Conservation (phyloP, 1,284 basidiomycete species). For the Porodaedalea pini region DNA sequence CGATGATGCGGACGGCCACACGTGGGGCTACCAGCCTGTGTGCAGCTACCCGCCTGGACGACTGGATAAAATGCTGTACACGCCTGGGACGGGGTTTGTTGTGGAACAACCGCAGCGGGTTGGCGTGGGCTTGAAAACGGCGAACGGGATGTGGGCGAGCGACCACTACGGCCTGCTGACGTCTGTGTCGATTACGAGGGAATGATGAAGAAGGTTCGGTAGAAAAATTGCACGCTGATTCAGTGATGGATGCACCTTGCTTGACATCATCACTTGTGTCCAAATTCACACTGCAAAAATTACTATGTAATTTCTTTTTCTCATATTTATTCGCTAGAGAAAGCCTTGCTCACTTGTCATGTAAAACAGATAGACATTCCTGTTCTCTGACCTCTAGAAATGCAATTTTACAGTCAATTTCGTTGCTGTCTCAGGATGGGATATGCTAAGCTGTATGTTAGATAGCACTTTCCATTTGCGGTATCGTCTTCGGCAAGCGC, state of each 20-base stretch:
- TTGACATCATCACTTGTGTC: background rate
- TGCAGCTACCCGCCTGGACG: conserved; percentile 44
- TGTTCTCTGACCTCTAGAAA: no score
- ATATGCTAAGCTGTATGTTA: background rate
- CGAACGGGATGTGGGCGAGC: conserved; percentile 48
- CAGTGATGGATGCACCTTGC: background rate
- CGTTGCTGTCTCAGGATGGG: background rate
- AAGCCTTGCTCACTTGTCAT: no score
- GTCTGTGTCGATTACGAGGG: conserved; percentile 34
- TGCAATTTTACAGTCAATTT: no score
- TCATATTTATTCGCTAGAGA: no score
- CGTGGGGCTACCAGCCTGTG: conserved; percentile 64
- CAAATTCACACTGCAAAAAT: background rate
- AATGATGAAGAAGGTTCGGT: conserved; percentile 6
- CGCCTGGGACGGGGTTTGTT: conserved; percentile 26
- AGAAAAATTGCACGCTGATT: background rate
- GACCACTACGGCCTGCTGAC: conserved; percentile 63
- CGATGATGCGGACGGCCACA: conserved; percentile 43
- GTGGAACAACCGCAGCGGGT: conserved; percentile 51
- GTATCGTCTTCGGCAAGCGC: conserved; percentile 4
- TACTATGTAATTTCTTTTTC: background rate
- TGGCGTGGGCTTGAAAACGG: conserved; percentile 48
- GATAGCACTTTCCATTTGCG: background rate
- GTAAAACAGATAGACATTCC: no score
- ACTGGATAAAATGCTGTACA: conserved; percentile 64